Conservation (phyloP, 306 rosid genomes). For the Erythrophleum fordii region DNA sequence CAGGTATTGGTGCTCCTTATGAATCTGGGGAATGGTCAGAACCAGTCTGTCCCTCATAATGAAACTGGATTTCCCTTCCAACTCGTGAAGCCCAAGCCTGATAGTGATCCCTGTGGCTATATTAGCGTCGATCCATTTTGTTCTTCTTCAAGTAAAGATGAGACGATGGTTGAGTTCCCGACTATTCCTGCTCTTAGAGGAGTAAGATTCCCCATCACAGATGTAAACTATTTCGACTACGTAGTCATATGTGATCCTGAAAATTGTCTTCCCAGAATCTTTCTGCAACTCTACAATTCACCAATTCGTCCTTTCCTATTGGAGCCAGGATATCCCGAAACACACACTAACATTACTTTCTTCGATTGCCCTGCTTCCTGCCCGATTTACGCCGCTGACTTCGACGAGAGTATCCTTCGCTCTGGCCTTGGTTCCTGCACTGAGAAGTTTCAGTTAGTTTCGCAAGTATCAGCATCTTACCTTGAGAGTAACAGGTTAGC, state of each 20-base stretch:
- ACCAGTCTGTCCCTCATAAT: neutral
- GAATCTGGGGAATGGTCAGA: neutral
- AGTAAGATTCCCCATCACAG: neutral
- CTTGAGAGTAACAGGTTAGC: fast-evolving
- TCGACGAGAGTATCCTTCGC: fast-evolving
- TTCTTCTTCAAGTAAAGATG: neutral
- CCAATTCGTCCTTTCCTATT: neutral
- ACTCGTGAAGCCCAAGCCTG: neutral
- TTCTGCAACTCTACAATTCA: neutral
- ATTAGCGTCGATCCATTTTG: no score
- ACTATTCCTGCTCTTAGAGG: neutral
- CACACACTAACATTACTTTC: neutral
- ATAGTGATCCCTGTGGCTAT: no score
- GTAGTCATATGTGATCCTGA: neutral
- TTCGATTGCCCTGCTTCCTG: constrained; percentile 40
- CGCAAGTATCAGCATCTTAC: fast-evolving
- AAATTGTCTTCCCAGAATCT: constrained; percentile 18
- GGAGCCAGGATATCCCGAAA: neutral
- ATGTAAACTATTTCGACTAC: neutral
- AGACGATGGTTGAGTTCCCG: neutral
- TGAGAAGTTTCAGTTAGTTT: neutral
- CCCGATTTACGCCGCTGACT: neutral
- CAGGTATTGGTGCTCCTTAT: neutral
- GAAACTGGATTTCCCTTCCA: neutral
- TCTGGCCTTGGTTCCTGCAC: neutral